Evolutionary conservation across 345 rosid genomes (phyloP).

Genomic region (Camelina laxa): DNA sequence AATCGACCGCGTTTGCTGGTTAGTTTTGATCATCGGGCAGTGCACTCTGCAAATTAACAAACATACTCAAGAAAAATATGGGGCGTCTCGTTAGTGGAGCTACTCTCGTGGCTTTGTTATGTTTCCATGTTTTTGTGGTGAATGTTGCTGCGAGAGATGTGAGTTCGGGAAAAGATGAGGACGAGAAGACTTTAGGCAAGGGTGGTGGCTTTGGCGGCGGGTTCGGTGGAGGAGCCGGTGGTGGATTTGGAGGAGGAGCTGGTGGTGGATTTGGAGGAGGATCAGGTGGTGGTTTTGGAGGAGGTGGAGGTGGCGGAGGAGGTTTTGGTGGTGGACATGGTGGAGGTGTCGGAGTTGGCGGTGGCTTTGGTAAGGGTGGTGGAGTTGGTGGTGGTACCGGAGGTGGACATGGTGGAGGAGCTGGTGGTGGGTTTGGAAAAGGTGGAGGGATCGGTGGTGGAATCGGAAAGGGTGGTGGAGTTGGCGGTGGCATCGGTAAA

Average conservation of each 20-base stretch:
- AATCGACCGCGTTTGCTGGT: constrained; percentile 12
- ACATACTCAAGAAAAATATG: constrained; percentile 43
- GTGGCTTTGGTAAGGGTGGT: constrained; percentile 45
- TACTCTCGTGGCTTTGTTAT: constrained; percentile 52
- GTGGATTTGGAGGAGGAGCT: constrained; percentile 38
- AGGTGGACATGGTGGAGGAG: constrained; percentile 42
- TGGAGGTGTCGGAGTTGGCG: constrained; percentile 44
- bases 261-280: constrained; percentile 50
- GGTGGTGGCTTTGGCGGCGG: constrained; percentile 54
- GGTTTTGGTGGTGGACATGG: constrained; percentile 52
- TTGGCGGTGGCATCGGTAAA: constrained; percentile 36
- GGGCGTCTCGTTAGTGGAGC: constrained; percentile 36
- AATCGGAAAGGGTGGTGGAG: constrained; percentile 35
- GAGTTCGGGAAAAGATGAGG: constrained; percentile 33
- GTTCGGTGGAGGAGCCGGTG: constrained; percentile 50
- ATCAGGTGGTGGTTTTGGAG: constrained; percentile 24
- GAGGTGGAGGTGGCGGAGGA: constrained; percentile 38
- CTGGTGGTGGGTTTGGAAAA: constrained; percentile 41
- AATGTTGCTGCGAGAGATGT: constrained; percentile 53
- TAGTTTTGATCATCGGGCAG: constrained; percentile 39
- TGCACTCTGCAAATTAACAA: constrained; percentile 33
- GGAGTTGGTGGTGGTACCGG: constrained; percentile 52
- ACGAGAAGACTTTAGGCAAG: constrained; percentile 44
- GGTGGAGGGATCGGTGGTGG: constrained; percentile 41
- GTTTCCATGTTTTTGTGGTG: constrained; percentile 50